Evolutionary conservation across 2,329 filamentous ascomycete genomes (phyloP), one percentile per base, ranked within the genome.

Genomic region (Rhinocladiella similis): DNA sequence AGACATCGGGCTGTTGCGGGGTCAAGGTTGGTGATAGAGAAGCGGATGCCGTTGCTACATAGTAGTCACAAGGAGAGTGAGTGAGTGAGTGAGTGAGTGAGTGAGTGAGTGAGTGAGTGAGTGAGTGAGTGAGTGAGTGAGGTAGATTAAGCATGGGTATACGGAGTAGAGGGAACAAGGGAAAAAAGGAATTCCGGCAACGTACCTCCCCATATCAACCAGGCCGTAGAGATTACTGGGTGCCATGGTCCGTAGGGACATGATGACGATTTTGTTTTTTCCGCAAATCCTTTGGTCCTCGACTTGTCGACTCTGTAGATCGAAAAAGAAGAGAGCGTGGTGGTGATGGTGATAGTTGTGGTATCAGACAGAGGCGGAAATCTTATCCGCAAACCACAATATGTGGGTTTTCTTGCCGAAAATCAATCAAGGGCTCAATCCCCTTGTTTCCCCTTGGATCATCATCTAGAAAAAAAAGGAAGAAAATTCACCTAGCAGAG

Each of bases 1-100:
- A 96, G 80, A 20, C 91, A 83, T 20, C 91, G 87, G 20, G 88
- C 80, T 38, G 78, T 83, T 3, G 85, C 83, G 19, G 88, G 86
- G 3, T 85, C 82, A n/a, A 95, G 80, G 63, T 91, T 86, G 7
- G 91, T 90, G 67, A 96, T 90, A 43, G 90, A 93, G 78, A 96
- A 96, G 53, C 92, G 90, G 66, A 96, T 93, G 66, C 91, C 92
- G 77, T 96, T 97, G 77, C 91, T 73, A 47, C 43, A 36, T 2
- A 33, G 9, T 12, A 6, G 19, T 14, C 19, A 43, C 35, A 14
- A 20, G 25, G 25, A 22, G 16, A 13, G 38, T 25, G 47, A 33
- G 10, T 33, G 29, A 33, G 29, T 33, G 6, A 10, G 6, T 12
- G 7, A 43, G 45, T 39, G 12, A 42, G 5, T 16, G 22, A 16